Evolutionary conservation across 2,329 filamentous ascomycete genomes (phyloP).

Genomic region (Trichophyton benhamiae): DNA sequence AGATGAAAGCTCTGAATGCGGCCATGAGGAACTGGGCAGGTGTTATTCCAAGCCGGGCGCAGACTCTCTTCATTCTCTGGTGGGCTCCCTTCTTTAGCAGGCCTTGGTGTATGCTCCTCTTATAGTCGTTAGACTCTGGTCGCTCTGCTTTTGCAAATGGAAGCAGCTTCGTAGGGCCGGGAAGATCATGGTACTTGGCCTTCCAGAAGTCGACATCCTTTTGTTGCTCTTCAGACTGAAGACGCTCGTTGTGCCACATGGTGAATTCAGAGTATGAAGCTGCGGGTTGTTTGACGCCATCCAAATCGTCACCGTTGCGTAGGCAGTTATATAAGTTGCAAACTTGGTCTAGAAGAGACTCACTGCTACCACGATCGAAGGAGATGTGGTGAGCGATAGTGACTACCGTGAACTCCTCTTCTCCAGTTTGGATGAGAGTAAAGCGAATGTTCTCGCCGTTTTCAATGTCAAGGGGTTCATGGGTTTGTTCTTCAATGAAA

Average conservation of each 20-base stretch:
- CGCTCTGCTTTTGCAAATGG: slow-evolving; percentile 13
- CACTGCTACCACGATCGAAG: slow-evolving; percentile 16
- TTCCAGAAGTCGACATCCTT: slow-evolving; percentile 14
- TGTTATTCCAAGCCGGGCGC: slow-evolving; percentile 16
- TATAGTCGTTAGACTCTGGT: slow-evolving; percentile 10
- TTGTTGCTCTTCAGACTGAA: slow-evolving; percentile 12
- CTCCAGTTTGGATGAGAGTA: slow-evolving; percentile 14
- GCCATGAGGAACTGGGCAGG: slow-evolving; percentile 17
- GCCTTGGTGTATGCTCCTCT: slow-evolving; percentile 11
- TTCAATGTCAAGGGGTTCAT: slow-evolving; percentile 14
- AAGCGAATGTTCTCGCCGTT: slow-evolving; percentile 15
- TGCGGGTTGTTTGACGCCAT: slow-evolving; percentile 11
- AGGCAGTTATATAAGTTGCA: slow-evolving; percentile 16
- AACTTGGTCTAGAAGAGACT: slow-evolving; percentile 15
- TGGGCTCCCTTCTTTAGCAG: slow-evolving; percentile 13
- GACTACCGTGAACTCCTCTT: slow-evolving; percentile 14
- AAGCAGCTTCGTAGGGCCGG: slow-evolving; percentile 10
- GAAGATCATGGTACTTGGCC: slow-evolving; percentile 10
- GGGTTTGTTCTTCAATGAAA: slow-evolving; percentile 8
- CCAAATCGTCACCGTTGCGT: slow-evolving; percentile 10
- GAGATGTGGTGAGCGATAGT: slow-evolving; percentile 17
- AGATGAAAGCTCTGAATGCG: slow-evolving; percentile 16
- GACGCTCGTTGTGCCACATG: slow-evolving; percentile 16
- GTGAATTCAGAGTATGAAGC: slow-evolving; percentile 18
- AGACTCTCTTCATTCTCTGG: slow-evolving; percentile 20